A percentile compares a stretch with the other conserved stretches of the same genome.
phyloP scores from a whole-genome alignment of 768 basidiomycete species.

The Naganishia onofrii region DNA sequence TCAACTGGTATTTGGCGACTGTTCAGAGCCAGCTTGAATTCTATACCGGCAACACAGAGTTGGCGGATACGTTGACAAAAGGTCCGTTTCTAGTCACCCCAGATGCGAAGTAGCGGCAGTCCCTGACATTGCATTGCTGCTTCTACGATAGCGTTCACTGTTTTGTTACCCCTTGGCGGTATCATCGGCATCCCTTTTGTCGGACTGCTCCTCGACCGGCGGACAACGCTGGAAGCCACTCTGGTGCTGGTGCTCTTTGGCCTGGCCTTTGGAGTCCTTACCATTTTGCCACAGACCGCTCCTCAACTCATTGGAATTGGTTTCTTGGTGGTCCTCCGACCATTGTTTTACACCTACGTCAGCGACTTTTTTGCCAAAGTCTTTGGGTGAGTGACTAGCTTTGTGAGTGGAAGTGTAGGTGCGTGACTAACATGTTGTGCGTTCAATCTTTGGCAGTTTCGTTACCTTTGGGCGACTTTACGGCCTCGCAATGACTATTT shows the following conservation, averaged over 20 bases:
- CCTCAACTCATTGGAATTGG: constrained; percentile 48
- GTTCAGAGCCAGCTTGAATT: constrained; percentile 48
- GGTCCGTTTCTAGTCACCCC: constrained; percentile 27
- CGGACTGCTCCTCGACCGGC: constrained; percentile 43
- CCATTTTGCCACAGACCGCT: constrained; percentile 37
- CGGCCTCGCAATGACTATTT: constrained; percentile 51
- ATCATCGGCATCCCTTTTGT: constrained; percentile 49
- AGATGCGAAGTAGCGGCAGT: background rate
- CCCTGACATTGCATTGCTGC: too few relatives aligned
- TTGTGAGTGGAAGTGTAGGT: background rate
- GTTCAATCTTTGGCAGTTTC: constrained; percentile 36
- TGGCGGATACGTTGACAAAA: constrained; percentile 46
- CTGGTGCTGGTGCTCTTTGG: constrained; percentile 46
- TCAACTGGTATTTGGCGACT: constrained; percentile 53
- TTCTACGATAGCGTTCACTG: constrained; percentile 49
- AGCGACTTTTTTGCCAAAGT: constrained; percentile 40
- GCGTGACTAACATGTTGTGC: constrained; percentile 20
- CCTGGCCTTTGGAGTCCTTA: constrained; percentile 45
- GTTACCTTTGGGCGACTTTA: constrained; percentile 54
- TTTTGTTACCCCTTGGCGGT: constrained; percentile 53
- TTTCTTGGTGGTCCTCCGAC: constrained; percentile 49
- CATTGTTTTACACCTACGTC: constrained; percentile 52
- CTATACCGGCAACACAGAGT: constrained; percentile 42
- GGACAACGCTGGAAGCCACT: constrained; percentile 37
- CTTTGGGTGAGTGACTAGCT: constrained; percentile 30